Percentiles rank a stretch among this genome's conserved stretches.
Conservation (phyloP, 2,329 filamentous ascomycete genomes). For the Massarina eburnea region DNA sequence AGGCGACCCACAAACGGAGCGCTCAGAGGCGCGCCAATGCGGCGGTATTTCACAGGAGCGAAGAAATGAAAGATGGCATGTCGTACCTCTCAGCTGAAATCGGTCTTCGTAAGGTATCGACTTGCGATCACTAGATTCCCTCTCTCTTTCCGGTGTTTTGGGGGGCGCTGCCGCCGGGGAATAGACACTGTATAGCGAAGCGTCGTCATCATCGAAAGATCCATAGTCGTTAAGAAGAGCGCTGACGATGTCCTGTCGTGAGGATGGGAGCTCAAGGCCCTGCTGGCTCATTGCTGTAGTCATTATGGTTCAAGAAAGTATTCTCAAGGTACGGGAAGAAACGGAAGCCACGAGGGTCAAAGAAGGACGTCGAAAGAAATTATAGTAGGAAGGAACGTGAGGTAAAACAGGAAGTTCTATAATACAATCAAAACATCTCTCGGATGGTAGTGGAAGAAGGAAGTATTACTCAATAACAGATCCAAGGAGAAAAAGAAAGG, state of each 20-base stretch:
- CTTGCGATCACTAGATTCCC: constrained; percentile 21
- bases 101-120: constrained; percentile 20
- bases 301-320: constrained; percentile 18
- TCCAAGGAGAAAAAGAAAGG: constrained; percentile 23
- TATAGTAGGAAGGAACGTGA: constrained; percentile 16
- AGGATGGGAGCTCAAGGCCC: constrained; percentile 23
- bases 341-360: background rate
- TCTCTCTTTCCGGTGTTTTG: constrained; percentile 20
- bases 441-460: constrained; percentile 6
- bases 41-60: background rate
- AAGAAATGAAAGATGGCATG: constrained; percentile 1
- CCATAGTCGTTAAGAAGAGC: constrained; percentile 43
- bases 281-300: constrained; percentile 28
- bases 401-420: constrained; percentile 11
- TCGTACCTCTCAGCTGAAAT: constrained; percentile 40
- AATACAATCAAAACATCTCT: constrained; percentile 12
- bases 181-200: constrained; percentile 19
- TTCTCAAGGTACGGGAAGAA: background rate
- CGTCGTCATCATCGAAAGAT: constrained; percentile 27
- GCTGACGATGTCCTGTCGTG: constrained; percentile 42
- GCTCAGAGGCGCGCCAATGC: background rate
- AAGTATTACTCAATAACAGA: background rate
- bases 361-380: constrained; percentile 8
- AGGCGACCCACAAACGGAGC: background rate
- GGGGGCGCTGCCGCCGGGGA: constrained; percentile 27